These are phyloP conservation scores for Brassica nigra DNA, from an alignment of 345 rosid genomes.

Conservation along the genomic window DNA sequence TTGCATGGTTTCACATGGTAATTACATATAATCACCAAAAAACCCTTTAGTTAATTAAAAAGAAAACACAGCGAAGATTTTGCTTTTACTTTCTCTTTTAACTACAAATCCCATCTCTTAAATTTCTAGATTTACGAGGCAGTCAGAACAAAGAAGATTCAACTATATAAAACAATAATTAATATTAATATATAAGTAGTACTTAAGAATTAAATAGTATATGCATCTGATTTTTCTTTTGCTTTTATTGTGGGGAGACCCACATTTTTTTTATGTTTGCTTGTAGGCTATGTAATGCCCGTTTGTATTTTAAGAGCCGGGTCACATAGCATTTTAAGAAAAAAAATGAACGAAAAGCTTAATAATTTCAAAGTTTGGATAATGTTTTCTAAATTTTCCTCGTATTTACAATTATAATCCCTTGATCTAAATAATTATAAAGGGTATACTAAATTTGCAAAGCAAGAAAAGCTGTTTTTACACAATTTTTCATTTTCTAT, in stretches of 20 bases:
- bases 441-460: not conserved
- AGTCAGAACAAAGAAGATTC: conserved; percentile 36
- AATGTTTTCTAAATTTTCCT: not conserved
- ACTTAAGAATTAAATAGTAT: conserved; percentile 12
- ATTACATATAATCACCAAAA: conserved; percentile 33
- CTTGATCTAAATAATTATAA: not conserved
- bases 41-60: conserved; percentile 6
- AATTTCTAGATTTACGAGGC: conserved; percentile 36
- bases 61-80: conserved; percentile 14
- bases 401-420: not conserved
- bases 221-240: conserved; percentile 20
- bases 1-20: conserved; percentile 28
- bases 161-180: not conserved
- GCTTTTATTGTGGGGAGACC: conserved; percentile 36
- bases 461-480: not conserved
- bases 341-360: not conserved
- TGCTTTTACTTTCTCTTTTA: conserved; percentile 36
- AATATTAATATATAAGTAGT: not conserved
- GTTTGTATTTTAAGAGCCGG: conserved; percentile 28
- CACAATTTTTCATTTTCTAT: not conserved
- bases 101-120: conserved; percentile 31
- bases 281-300: conserved; percentile 41
- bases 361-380: conserved; percentile 9
- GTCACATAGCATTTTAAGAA: conserved; percentile 36
- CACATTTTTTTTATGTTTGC: conserved; percentile 33